Evolutionary conservation across 1,284 basidiomycete genomes (phyloP), one percentile per base, ranked within the genome.

Genomic region (Puccinia novopanici): DNA sequence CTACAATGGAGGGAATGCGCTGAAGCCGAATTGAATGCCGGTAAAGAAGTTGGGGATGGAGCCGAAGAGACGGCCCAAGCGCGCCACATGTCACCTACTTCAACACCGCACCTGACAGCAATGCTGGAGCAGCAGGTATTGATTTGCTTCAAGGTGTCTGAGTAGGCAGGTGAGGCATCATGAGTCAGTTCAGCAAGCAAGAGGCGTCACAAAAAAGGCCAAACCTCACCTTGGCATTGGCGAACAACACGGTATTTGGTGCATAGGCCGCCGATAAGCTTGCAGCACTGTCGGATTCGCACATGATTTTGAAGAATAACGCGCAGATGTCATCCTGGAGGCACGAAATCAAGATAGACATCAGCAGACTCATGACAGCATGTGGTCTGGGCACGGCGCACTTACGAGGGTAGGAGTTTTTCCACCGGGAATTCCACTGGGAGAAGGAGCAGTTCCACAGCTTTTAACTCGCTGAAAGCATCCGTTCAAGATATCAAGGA

Each of bases 101-200:
- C 48, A 13, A 71, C 19, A 34, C 68, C 68, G 54, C 68, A 71
- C 54, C 50, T 40, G 15, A 71, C 50, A 2, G 50, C 50, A 22
- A 71, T 52, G 68, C 27, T 71, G 2, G 48, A 30, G 5, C 52
- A 10, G 15, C 68, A 71, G 17, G 19, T n/a, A 2, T 4, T 34
- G 15, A 71, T 71, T 54, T 71, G 68, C 22, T n/a, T 52, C 68
- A 71, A 40, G 1, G 68, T 71, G 27, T 71, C 68, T 71, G 34
- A 4, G 4, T 8, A 17, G 0, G 12, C 10, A n/a, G 30, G 24
- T 37, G 3, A 19, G 6, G 10, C 42, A 40, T 4, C 8, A 19
- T 13, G 5, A 42, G 9, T 67, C 63, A 45, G n/a, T 0, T 24
- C 37, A 45, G 40, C n/a, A 2, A 30, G 10, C n/a, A 1, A 27